Conservation (phyloP, 208 protist species). For the Trypanosomatidae sp. region DNA sequence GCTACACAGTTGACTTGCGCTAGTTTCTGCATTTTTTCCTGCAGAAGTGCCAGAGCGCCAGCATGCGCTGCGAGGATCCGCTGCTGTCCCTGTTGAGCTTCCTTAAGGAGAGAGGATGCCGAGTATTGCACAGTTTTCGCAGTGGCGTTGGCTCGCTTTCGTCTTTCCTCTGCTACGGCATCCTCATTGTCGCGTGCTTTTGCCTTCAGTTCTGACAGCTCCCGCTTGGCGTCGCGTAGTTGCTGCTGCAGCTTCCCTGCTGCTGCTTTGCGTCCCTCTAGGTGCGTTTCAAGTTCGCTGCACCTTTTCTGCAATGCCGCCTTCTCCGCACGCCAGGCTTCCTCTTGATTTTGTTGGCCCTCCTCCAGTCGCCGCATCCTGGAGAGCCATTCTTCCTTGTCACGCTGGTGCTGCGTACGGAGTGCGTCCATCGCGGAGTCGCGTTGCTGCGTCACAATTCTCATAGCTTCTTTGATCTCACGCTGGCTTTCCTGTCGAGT, state of each 20-base stretch:
- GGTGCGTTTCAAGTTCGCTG: slow-evolving; percentile 20
- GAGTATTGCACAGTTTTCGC: slow-evolving; percentile 12
- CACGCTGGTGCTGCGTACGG: slow-evolving; percentile 3
- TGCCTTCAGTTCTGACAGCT: slow-evolving; percentile 13
- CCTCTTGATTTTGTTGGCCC: slow-evolving; percentile 2
- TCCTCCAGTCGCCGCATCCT: background rate
- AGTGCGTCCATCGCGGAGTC: background rate
- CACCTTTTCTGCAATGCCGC: slow-evolving; percentile 12
- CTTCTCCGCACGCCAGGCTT: slow-evolving; percentile 21
- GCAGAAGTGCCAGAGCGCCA: slow-evolving; percentile 5
- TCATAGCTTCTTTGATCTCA: background rate
- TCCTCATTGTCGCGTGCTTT: slow-evolving; percentile 5
- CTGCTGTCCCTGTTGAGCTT: slow-evolving; percentile 24
- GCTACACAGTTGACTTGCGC: background rate
- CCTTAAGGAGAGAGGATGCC: slow-evolving; percentile 16
- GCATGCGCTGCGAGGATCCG: slow-evolving; percentile 19
- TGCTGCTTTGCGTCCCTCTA: slow-evolving; percentile 19
- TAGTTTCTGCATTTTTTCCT: slow-evolving; percentile 3
- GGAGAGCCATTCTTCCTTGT: background rate
- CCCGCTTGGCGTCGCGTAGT: slow-evolving; percentile 21
- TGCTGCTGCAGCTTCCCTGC: slow-evolving; percentile 25
- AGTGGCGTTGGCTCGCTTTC: slow-evolving; percentile 6
- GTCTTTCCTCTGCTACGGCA: background rate
- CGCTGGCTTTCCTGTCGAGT: slow-evolving; percentile 1
- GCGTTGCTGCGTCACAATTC: background rate